phyloP scores from a whole-genome alignment of 2,329 filamentous ascomycete genomes.

The Diplodia corticola region DNA sequence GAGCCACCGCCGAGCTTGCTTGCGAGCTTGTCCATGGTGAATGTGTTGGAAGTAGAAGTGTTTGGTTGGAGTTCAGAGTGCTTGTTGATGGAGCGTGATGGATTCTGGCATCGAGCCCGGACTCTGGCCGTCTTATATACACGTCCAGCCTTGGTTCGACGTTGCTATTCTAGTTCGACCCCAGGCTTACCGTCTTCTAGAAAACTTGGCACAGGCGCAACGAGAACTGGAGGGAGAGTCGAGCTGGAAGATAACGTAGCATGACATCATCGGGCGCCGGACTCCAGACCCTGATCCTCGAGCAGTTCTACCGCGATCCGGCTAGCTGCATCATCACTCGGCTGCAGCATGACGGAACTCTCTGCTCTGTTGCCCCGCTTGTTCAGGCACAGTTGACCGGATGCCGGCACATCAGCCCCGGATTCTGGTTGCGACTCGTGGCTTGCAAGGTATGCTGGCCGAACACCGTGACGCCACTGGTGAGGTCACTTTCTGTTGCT shows the following conservation, averaged over 20 bases:
- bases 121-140: neutral
- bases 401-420: neutral
- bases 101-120: neutral
- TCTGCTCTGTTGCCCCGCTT: neutral
- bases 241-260: conserved; percentile 11
- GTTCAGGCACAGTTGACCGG: neutral
- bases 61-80: neutral
- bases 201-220: conserved; percentile 4
- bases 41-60: neutral
- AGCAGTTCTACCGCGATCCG: neutral
- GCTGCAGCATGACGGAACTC: neutral
- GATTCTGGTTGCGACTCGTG: neutral
- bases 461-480: conserved; percentile 4
- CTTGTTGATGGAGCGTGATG: neutral
- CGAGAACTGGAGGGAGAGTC: neutral
- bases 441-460: neutral
- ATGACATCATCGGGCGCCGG: conserved; percentile 13
- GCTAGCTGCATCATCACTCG: neutral
- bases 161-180: neutral
- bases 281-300: conserved; percentile 1
- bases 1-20: conserved; percentile 14
- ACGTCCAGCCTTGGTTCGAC: neutral
- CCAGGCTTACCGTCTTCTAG: neutral
- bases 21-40: conserved; percentile 17
- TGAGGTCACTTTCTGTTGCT: conserved; percentile 10